Evolutionary conservation across 805 yeast genomes (phyloP), one percentile per base, ranked within the genome.

Genomic region (Phaffomyces opuntiae): DNA sequence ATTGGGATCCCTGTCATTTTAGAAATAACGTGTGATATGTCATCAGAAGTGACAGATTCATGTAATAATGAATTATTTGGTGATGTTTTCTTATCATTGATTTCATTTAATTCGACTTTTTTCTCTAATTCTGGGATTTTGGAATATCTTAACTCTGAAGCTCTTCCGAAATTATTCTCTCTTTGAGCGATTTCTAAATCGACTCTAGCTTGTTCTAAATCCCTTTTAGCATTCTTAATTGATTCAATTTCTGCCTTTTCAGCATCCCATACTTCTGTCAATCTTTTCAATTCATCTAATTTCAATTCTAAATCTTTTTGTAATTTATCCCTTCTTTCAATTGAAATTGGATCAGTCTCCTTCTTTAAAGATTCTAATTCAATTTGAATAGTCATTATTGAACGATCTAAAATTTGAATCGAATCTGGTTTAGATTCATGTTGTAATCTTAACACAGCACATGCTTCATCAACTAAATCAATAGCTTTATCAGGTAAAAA

Each of bases 351-450:
- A 60, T 91, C 97, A 5, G 89, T 87, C 62, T 93, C 99, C 60
- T 93, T 93, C 57, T 91, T 80, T 57, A 93, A 72, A 0, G 97
- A 88, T 65, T 91, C 99, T 48, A 93, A 73, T 65, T 93, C 99
- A 55, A 93, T 93, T 65, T 90, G 90, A 50, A 93, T 83, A 5
- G 96, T 93, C 89, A 91, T 88, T 40, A 91, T 81, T 27, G 82
- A 74, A 50, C 98, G 78, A 62, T 91, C 98, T 48, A 91, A 72
- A 40, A 82, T 86, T 57, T 89, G 91, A 44, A 93, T 86, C 2
- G 90, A 87, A 60, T 91, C 99, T 0, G 99, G 99, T 62, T 89
- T 90, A 2, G 96, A 88, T 67, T 91, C 99, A 62, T 93, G 98
- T 65, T 91, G 99, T 48, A 91, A 70, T 53, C 99, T 73, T 48